Evolutionary conservation across 139 green algal species (phyloP).

Genomic region (Chlamydomonas incerta): DNA sequence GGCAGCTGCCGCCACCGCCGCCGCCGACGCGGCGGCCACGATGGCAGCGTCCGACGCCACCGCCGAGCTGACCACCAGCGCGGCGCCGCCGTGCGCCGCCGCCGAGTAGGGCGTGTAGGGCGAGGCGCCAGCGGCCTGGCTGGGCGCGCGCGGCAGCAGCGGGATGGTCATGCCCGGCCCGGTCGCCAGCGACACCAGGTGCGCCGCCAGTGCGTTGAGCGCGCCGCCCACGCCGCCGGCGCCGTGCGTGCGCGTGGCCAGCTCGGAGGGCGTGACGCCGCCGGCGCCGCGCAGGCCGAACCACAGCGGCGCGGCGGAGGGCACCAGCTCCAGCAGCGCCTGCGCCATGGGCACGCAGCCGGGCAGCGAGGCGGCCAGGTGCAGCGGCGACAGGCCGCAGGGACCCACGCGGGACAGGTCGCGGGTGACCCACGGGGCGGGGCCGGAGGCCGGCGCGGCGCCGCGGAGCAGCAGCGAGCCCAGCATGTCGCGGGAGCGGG

Average conservation of each 20-base stretch:
- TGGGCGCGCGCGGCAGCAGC: too few relatives aligned
- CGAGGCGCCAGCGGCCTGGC: too few relatives aligned
- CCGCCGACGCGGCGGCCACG: too few relatives aligned
- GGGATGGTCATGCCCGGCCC: neutral
- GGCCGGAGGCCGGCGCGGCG: too few relatives aligned
- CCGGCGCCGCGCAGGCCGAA: neutral
- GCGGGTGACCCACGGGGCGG: neutral
- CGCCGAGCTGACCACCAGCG: too few relatives aligned
- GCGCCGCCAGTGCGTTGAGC: neutral
- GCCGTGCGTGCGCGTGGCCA: neutral
- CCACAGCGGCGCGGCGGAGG: neutral
- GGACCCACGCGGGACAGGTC: conserved; percentile 4
- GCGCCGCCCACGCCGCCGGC: neutral
- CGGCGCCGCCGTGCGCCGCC: too few relatives aligned
- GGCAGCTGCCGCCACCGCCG: too few relatives aligned
- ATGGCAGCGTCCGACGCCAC: too few relatives aligned
- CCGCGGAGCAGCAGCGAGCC: neutral
- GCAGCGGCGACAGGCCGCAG: conserved; percentile 9
- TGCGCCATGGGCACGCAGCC: neutral
- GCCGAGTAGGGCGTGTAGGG: neutral
- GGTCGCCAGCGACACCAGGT: neutral
- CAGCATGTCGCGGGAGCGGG: neutral
- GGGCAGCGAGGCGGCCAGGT: conserved; percentile 16
- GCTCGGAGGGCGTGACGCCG: neutral
- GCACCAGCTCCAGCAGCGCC: neutral